Percentiles rank a stretch among this genome's conserved stretches.
Evolutionary conservation across 2,329 filamentous ascomycete genomes (phyloP).

Genomic region (Fusarium keratoplasticum): DNA sequence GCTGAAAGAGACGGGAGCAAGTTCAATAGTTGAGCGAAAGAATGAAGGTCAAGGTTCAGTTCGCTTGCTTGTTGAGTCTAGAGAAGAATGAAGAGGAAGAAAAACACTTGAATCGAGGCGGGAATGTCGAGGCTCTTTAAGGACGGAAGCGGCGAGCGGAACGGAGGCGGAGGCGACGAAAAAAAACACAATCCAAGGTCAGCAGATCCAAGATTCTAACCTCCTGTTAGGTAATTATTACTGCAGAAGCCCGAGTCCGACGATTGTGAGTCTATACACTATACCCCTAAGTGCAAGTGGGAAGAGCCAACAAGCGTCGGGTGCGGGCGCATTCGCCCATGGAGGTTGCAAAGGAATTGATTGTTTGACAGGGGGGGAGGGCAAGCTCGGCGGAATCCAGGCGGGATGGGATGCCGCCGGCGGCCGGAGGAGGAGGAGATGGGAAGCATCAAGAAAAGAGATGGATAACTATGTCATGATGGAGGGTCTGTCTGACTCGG

Average conservation of each 20-base stretch:
- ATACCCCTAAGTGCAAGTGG: slow-evolving; percentile 70
- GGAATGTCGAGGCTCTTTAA: slow-evolving; percentile 39
- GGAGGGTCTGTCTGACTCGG: slow-evolving; percentile 18
- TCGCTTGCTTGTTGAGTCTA: slow-evolving; percentile 3
- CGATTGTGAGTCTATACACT: slow-evolving; percentile 58
- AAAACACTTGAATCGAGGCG: slow-evolving; percentile 1
- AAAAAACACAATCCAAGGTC: not conserved
- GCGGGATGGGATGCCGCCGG: slow-evolving; percentile 31
- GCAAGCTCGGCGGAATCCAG: slow-evolving; percentile 11
- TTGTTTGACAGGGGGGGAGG: slow-evolving; percentile 5
- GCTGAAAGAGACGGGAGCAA: not conserved
- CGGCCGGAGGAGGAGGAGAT: slow-evolving; percentile 12
- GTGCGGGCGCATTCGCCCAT: slow-evolving; percentile 22
- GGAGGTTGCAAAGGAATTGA: not conserved
- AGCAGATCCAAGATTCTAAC: not conserved
- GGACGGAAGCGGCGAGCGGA: slow-evolving; percentile 19
- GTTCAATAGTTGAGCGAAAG: slow-evolving; percentile 5
- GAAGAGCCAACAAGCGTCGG: slow-evolving; percentile 49
- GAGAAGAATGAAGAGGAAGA: slow-evolving; percentile 9
- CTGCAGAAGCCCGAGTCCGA: slow-evolving; percentile 26
- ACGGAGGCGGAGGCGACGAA: slow-evolving; percentile 2
- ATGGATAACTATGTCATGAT: slow-evolving; percentile 22
- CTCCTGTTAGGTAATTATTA: slow-evolving; percentile 45
- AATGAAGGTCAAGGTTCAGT: slow-evolving; percentile 4
- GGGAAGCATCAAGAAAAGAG: not conserved